Evolutionary conservation across 2,329 filamentous ascomycete genomes (phyloP).

Genomic region (Orbilia ellipsospora): DNA sequence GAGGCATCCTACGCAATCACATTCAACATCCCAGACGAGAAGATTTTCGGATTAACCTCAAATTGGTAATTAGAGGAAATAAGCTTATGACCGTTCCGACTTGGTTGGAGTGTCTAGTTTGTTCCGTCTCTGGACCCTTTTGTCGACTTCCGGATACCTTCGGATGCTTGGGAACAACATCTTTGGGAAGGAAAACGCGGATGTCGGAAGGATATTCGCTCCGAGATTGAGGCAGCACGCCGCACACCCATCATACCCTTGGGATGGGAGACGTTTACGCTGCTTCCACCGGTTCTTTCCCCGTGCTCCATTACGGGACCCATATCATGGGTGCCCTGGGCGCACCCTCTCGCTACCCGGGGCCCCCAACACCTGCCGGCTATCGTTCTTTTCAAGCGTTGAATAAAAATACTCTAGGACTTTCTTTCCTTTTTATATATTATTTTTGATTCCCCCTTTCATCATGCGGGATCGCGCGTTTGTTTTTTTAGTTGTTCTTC

Average conservation of each 20-base stretch:
- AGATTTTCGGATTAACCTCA: not conserved
- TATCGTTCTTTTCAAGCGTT: not conserved
- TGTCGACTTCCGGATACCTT: slow-evolving; percentile 12
- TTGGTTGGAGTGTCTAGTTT: slow-evolving; percentile 8
- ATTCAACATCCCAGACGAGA: not conserved
- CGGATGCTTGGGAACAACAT: slow-evolving; percentile 2
- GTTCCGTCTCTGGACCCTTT: not conserved
- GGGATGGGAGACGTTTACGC: not conserved
- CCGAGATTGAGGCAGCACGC: not conserved
- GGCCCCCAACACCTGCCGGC: not conserved
- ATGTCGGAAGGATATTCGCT: slow-evolving; percentile 14
- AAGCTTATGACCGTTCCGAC: slow-evolving; percentile 26
- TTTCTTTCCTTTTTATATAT: not conserved
- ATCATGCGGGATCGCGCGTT: not conserved
- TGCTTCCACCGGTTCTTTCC: too few relatives aligned
- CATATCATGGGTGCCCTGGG: too few relatives aligned
- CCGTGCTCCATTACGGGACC: too few relatives aligned
- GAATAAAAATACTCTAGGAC: not conserved
- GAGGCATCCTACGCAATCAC: not conserved
- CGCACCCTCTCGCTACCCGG: too few relatives aligned
- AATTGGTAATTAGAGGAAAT: slow-evolving; percentile 4
- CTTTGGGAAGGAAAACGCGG: not conserved
- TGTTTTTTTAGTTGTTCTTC: not conserved
- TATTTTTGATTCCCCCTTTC: slow-evolving; percentile 4
- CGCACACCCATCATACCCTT: not conserved